phyloP scores from a whole-genome alignment of 805 yeast genomes.

The Clavispora santaluciae region DNA sequence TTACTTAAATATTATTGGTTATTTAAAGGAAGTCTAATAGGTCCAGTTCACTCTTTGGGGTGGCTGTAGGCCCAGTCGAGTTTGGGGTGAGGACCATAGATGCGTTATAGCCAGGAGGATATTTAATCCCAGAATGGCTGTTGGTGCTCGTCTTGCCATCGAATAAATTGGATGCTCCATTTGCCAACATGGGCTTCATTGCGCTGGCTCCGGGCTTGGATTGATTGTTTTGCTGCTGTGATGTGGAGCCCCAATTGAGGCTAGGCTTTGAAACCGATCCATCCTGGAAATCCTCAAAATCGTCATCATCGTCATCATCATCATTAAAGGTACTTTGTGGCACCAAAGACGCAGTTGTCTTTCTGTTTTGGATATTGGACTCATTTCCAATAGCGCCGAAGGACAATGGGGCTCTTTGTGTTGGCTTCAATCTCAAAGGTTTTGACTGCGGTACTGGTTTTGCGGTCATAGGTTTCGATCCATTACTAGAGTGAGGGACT shows the following conservation, averaged over 20 bases:
- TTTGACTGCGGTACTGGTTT: constrained; percentile 1
- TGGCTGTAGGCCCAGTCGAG: constrained; percentile 7
- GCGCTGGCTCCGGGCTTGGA: neutral
- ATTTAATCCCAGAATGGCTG: constrained; percentile 3
- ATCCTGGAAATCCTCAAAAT: constrained; percentile 26
- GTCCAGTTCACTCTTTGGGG: constrained; percentile 4
- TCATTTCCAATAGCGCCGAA: constrained; percentile 23
- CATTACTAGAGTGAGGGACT: too few species aligned
- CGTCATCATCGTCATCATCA: constrained; percentile 19
- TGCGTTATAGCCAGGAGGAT: constrained; percentile 32
- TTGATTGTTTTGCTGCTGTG: neutral
- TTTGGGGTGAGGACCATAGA: constrained; percentile 24
- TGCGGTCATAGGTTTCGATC: neutral
- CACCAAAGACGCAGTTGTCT: constrained; percentile 15
- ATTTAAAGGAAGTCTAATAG: constrained; percentile 14
- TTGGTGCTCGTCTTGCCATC: constrained; percentile 13
- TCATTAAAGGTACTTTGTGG: neutral
- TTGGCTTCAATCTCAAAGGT: constrained; percentile 3
- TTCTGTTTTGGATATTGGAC: constrained; percentile 11
- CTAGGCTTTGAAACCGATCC: constrained; percentile 2
- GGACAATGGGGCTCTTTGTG: constrained; percentile 6
- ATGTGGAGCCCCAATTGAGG: constrained; percentile 16
- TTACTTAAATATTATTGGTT: too few species aligned
- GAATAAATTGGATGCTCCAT: neutral
- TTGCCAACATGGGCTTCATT: neutral